Evolutionary conservation across 2,329 filamentous ascomycete genomes (phyloP).

Genomic region (Nemania bipapillata): DNA sequence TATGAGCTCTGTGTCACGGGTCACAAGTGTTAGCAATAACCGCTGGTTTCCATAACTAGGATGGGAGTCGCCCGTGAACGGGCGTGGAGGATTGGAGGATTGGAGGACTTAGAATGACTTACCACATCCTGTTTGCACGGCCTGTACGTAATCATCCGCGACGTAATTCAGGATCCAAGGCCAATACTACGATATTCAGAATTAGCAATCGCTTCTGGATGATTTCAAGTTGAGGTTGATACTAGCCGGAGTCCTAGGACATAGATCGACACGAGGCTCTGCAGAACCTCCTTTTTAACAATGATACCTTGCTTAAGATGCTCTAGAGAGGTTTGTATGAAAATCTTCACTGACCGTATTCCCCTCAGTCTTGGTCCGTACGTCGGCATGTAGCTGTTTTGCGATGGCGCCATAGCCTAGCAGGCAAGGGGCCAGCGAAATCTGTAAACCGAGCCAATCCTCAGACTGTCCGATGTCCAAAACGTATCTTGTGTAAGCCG

Average conservation of each 20-base stretch:
- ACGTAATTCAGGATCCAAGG: slow-evolving; percentile 92
- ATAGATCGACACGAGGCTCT: too few relatives aligned
- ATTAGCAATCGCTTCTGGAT: slow-evolving; percentile 8
- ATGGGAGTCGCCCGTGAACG: too few relatives aligned
- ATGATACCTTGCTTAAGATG: background rate
- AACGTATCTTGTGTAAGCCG: slow-evolving; percentile 83
- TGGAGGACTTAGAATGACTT: slow-evolving; percentile 48
- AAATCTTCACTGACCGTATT: slow-evolving; percentile 59
- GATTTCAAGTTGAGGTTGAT: too few relatives aligned
- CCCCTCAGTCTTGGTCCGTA: slow-evolving; percentile 68
- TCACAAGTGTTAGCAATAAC: slow-evolving; percentile 2
- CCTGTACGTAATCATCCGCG: slow-evolving; percentile 79
- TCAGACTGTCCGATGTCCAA: slow-evolving; percentile 88
- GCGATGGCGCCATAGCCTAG: slow-evolving; percentile 89
- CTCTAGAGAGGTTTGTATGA: background rate
- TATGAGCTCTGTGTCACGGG: slow-evolving; percentile 68
- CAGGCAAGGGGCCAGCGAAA: slow-evolving; percentile 85
- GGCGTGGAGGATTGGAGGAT: background rate
- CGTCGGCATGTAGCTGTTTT: slow-evolving; percentile 71
- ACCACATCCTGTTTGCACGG: slow-evolving; percentile 77
- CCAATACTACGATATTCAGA: slow-evolving; percentile 69
- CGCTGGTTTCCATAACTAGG: background rate
- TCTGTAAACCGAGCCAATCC: slow-evolving; percentile 86
- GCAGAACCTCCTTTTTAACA: background rate
- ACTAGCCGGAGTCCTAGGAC: too few relatives aligned